Conservation (phyloP, 1,139 yeast species). For the Candida gigantensis region DNA sequence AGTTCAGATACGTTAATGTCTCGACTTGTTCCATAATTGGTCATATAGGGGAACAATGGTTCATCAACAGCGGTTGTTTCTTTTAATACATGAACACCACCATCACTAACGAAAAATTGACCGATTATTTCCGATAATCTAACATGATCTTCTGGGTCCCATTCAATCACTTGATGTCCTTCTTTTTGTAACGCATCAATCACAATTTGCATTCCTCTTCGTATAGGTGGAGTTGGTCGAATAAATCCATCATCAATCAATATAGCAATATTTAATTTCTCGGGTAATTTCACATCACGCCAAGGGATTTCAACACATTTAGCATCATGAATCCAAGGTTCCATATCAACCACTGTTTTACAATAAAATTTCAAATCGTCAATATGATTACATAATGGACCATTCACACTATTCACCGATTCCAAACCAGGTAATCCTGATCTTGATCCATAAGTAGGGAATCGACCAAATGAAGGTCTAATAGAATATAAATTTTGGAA, state of each 20-base stretch:
- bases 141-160: constrained; percentile 47
- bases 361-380: constrained; percentile 65
- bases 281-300: constrained; percentile 51
- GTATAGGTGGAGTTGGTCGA: constrained; percentile 57
- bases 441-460: constrained; percentile 44
- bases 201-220: constrained; percentile 29
- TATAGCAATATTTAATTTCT: constrained; percentile 36
- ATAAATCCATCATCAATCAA: constrained; percentile 40
- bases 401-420: constrained; percentile 57
- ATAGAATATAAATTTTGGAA: constrained; percentile 66
- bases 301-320: constrained; percentile 59
- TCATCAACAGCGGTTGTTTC: constrained; percentile 45
- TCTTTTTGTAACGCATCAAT: constrained; percentile 29
- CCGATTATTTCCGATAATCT: constrained; percentile 38
- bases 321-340: constrained; percentile 70
- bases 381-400: constrained; percentile 61
- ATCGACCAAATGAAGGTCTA: constrained; percentile 66
- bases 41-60: constrained; percentile 41
- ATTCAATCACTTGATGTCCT: constrained; percentile 35
- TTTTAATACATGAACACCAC: constrained; percentile 34
- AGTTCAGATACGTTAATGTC: constrained; percentile 39
- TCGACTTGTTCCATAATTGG: constrained; percentile 28
- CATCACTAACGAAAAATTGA: constrained; percentile 49
- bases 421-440: constrained; percentile 60
- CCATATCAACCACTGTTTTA: constrained; percentile 54